phyloP scores from a whole-genome alignment of 352 stramenopile species.

The Pythium grandisporangium region DNA sequence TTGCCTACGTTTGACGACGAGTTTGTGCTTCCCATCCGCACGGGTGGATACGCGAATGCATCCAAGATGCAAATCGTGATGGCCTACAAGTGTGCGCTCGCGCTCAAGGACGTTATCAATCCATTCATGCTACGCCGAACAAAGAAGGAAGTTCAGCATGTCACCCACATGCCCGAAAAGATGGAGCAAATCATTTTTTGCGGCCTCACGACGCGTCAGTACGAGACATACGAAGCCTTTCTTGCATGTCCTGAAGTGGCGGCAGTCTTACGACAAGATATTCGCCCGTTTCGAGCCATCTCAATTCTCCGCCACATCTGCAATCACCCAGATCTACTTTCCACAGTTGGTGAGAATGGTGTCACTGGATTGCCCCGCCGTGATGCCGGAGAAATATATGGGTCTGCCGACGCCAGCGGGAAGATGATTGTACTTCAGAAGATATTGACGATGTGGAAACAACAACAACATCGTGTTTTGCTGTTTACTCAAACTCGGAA shows the following conservation, averaged over 20 bases:
- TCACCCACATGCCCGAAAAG: conserved; percentile 93
- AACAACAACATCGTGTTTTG: conserved; percentile 94
- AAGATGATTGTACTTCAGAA: conserved; percentile 97
- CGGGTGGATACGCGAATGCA: conserved; percentile 90
- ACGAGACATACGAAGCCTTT: conserved; percentile 88
- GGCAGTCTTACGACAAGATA: conserved; percentile 77
- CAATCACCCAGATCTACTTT: conserved; percentile 95
- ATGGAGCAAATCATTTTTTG: conserved; percentile 99
- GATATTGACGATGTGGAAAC: conserved; percentile 92
- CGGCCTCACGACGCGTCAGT: conserved; percentile 84
- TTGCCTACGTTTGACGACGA: conserved; percentile 96
- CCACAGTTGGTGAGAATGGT: conserved; percentile 40
- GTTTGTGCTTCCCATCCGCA: conserved; percentile 96
- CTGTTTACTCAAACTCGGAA: conserved; percentile 96
- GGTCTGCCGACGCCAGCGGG: conserved; percentile 72
- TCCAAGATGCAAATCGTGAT: conserved; percentile 94
- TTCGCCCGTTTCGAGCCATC: conserved; percentile 88
- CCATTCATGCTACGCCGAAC: conserved; percentile 93
- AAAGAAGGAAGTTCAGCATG: conserved; percentile 93
- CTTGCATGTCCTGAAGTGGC: conserved; percentile 89
- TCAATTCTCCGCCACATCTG: conserved; percentile 97
- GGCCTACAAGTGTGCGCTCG: conserved; percentile 94
- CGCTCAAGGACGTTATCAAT: conserved; percentile 95
- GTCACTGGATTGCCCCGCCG: conserved; percentile 4
- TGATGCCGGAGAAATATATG: conserved; percentile 15